These are phyloP conservation scores for Globisporangium ultimum DNA, from an alignment of 352 stramenopile genomes.

Conservation along the genomic window DNA sequence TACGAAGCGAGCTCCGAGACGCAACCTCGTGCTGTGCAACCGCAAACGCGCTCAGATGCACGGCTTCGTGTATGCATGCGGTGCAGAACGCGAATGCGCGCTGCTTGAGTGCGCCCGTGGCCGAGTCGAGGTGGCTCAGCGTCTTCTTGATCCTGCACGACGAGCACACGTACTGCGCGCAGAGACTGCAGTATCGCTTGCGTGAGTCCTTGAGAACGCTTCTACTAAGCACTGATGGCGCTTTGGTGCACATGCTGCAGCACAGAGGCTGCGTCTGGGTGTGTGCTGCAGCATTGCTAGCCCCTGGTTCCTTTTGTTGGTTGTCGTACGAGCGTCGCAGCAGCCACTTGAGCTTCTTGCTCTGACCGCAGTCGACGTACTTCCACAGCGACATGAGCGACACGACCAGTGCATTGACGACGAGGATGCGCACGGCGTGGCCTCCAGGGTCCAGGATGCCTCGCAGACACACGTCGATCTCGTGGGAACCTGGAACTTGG, in stretches of 20 bases:
- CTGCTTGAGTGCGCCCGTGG: not conserved
- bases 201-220: not conserved
- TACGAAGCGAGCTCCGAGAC: not conserved
- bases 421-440: slow-evolving; percentile 19
- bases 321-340: not conserved
- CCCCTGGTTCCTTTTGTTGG: not conserved
- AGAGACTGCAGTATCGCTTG: slow-evolving; percentile 3
- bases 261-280: not conserved
- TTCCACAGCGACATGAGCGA: slow-evolving; percentile 21
- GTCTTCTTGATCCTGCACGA: slow-evolving; percentile 12
- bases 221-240: not conserved
- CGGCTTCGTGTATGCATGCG: slow-evolving; percentile 16
- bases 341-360: slow-evolving; percentile 16
- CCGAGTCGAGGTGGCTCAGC: slow-evolving; percentile 3
- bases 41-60: slow-evolving; percentile 12
- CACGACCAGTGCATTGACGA: slow-evolving; percentile 28
- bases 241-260: slow-evolving; percentile 6
- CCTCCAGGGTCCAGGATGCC: slow-evolving; percentile 33
- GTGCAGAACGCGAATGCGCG: slow-evolving; percentile 18
- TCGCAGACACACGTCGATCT: slow-evolving; percentile 41
- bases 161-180: slow-evolving; percentile 4
- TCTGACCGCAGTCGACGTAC: slow-evolving; percentile 4
- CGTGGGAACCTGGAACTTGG: slow-evolving; percentile 22
- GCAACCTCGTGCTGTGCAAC: slow-evolving; percentile 23
- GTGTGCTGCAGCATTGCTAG: not conserved